Conservation (phyloP, 2,329 filamentous ascomycete genomes). For the Aspergillus fumigatiaffinis region DNA sequence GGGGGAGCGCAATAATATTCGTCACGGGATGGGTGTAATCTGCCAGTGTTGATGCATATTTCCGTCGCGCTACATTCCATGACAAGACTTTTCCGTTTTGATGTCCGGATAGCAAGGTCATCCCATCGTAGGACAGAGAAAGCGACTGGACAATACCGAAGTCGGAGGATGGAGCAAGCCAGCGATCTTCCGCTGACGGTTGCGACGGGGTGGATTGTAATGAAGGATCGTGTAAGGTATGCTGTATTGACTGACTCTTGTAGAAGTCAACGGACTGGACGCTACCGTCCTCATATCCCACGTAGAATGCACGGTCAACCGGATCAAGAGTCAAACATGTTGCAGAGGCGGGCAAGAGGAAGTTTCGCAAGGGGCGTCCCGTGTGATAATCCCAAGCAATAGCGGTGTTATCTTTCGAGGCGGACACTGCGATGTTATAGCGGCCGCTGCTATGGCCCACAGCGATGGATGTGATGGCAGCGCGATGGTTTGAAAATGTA, state of each 20-base stretch:
- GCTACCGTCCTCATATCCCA: constrained; percentile 74
- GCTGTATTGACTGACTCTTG: constrained; percentile 43
- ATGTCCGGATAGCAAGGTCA: constrained; percentile 75
- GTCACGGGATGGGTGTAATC: constrained; percentile 79
- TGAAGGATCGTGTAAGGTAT: constrained; percentile 32
- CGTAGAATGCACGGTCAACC: constrained; percentile 75
- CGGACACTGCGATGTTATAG: constrained; percentile 78
- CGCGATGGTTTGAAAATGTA: constrained; percentile 69
- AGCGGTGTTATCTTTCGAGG: constrained; percentile 80
- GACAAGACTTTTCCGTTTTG: constrained; percentile 70
- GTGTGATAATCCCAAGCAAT: constrained; percentile 90
- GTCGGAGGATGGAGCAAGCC: constrained; percentile 56
- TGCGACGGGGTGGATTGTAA: constrained; percentile 41
- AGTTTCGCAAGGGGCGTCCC: constrained; percentile 71
- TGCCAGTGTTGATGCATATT: constrained; percentile 62
- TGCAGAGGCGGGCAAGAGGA: constrained; percentile 71
- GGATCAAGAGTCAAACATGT: constrained; percentile 74
- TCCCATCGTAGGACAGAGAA: constrained; percentile 76
- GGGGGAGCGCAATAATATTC: constrained; percentile 70
- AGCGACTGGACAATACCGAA: constrained; percentile 65
- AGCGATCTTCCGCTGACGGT: constrained; percentile 38
- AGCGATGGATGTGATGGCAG: constrained; percentile 45
- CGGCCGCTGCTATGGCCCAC: constrained; percentile 65
- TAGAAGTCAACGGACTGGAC: constrained; percentile 78
- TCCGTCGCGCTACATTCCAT: constrained; percentile 74